Evolutionary conservation across 2,329 filamentous ascomycete species (phyloP), one percentile per base, ranked within the genome.

Genomic region (Fusarium staphyleae): DNA sequence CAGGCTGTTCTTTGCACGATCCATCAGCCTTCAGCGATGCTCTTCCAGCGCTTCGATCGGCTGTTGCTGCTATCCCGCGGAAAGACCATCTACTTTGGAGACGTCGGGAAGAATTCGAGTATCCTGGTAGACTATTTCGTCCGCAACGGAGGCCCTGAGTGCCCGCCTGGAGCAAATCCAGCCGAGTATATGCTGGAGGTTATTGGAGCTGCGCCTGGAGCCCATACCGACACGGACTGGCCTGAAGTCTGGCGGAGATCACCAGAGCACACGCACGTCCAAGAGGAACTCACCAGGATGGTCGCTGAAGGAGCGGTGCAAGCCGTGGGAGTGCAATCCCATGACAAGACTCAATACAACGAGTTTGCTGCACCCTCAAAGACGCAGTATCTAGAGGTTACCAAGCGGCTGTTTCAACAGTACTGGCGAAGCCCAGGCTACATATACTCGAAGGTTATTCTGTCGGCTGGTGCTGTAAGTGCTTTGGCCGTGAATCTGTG

Each of bases 101-200:
- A 87, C 1, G 82, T 88, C 24, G 86, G 86, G 1, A 66, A 79
- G 2, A 78, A 84, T 57, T 85, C 83, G 0, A 71, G 73, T 7
- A 79, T 74, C 2, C 67, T 88, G 53, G 77, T 81, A 2, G 73
- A 74, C 48, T 87, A 87, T 69, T 91, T 91, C 52, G 81, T 83
- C 56, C 71, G 73, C 14, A 85, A 89, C 48, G 87, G 86, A 16
- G 84, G 79, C 1, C 75, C 78, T 0, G 69, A 75, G 28, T 85
- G 84, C 24, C 75, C 77, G 2, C 60, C 73, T 2, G 80, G 80
- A 4, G 83, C 83, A 11, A 89, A 89, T 54, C 86, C 86, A 1
- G 87, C 87, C 0, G 87, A 89, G 69, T 88, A 83, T 74, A 88
- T 89, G 84, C 77, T 89, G 3, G 71, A 77, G 33, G 72, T 74